phyloP scores from a whole-genome alignment of 108 stramenopile genomes.

The Skeletonema potamos region DNA sequence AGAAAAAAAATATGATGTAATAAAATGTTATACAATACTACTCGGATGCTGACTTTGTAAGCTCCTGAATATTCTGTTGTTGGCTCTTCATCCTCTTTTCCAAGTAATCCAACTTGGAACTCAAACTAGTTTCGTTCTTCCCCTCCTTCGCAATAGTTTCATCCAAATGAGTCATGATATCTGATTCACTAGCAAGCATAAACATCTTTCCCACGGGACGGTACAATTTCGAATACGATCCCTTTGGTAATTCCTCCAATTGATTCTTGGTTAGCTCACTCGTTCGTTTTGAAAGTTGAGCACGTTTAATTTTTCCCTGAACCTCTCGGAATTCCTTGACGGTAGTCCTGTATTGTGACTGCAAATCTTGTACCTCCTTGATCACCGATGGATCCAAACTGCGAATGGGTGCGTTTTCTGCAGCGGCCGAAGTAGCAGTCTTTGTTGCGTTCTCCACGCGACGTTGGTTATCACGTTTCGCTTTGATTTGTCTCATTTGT shows the following conservation, averaged over 20 bases:
- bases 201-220: conserved; percentile 84
- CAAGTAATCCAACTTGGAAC: conserved; percentile 77
- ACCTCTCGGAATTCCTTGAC: conserved; percentile 76
- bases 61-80: conserved; percentile 81
- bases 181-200: conserved; percentile 54
- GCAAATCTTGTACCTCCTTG: conserved; percentile 83
- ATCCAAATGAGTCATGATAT: conserved; percentile 63
- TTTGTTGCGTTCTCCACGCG: conserved; percentile 31
- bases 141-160: conserved; percentile 42
- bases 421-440: background rate
- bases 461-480: conserved; percentile 44
- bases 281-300: conserved; percentile 64
- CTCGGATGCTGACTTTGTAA: conserved; percentile 38
- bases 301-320: conserved; percentile 53
- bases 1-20: too few relatives aligned
- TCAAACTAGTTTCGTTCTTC: conserved; percentile 62
- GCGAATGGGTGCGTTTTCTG: conserved; percentile 10
- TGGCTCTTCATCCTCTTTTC: conserved; percentile 82
- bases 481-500: conserved; percentile 66
- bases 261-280: conserved; percentile 69
- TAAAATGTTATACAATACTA: too few relatives aligned
- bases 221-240: conserved; percentile 58
- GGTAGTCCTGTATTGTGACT: conserved; percentile 64
- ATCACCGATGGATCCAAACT: conserved; percentile 44
- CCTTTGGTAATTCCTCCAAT: conserved; percentile 56